These are phyloP conservation scores for Vitellaria paradoxa DNA, from an alignment of 179 eudicot species.

Conservation along the genomic window DNA sequence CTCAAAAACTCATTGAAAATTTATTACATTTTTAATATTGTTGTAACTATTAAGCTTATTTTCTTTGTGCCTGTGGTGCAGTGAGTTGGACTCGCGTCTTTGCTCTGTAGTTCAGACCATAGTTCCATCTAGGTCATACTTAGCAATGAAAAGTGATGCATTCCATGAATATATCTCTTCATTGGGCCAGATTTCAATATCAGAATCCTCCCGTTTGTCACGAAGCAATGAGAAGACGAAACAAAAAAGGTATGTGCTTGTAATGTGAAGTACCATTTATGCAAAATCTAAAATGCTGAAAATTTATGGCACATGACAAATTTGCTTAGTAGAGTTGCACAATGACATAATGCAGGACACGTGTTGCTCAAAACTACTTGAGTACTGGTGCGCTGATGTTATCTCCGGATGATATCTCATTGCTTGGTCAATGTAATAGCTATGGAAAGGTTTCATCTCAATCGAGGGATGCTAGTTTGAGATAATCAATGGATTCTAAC, in stretches of 20 bases:
- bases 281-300: neutral
- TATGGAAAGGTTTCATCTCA: constrained; percentile 27
- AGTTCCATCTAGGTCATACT: constrained; percentile 56
- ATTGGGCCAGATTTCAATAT: constrained; percentile 74
- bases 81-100: constrained; percentile 32
- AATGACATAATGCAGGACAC: constrained; percentile 41
- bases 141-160: constrained; percentile 56
- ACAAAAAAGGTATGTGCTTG: constrained; percentile 52
- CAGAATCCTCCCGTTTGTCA: constrained; percentile 64
- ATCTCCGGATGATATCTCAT: constrained; percentile 53
- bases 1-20: neutral
- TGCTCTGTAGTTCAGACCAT: constrained; percentile 49
- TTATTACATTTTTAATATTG: neutral
- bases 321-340: constrained; percentile 1
- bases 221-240: constrained; percentile 39
- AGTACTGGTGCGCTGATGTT: constrained; percentile 53
- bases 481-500: neutral
- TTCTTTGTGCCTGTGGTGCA: too few species aligned
- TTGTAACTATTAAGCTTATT: neutral
- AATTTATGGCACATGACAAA: neutral
- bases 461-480: constrained; percentile 14
- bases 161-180: constrained; percentile 74
- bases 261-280: neutral
- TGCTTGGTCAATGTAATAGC: constrained; percentile 40
- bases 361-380: constrained; percentile 60